Percentiles rank a stretch among this genome's conserved stretches.
These are phyloP conservation scores for Aegle marmelos DNA, from an alignment of 345 rosid genomes.

Conservation along the genomic window DNA sequence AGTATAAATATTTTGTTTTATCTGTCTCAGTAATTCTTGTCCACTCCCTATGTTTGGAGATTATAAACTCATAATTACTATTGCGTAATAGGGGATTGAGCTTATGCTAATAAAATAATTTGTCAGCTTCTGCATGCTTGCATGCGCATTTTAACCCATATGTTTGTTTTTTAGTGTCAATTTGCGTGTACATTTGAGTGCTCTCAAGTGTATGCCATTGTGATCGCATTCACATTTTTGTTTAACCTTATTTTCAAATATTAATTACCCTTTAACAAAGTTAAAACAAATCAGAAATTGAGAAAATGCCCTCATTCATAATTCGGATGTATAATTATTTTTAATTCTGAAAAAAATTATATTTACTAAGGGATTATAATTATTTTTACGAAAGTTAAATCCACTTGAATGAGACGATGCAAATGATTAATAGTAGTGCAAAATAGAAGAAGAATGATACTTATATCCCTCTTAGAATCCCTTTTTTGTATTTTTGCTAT, in stretches of 20 bases:
- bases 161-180: slow-evolving; percentile 21
- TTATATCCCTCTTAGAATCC: too few species aligned
- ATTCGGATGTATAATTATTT: too few species aligned
- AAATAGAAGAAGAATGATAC: too few species aligned
- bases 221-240: not conserved
- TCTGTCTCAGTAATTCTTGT: slow-evolving; percentile 26
- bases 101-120: slow-evolving; percentile 25
- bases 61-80: slow-evolving; percentile 53
- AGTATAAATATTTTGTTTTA: not conserved
- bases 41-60: slow-evolving; percentile 46
- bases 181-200: not conserved
- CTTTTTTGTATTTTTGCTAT: too few species aligned
- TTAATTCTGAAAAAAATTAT: too few species aligned
- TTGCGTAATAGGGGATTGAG: slow-evolving; percentile 31
- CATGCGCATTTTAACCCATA: slow-evolving; percentile 61
- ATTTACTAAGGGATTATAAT: too few species aligned
- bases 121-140: slow-evolving; percentile 42
- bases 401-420: too few species aligned
- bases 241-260: too few species aligned
- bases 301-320: too few species aligned
- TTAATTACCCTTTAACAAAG: not conserved
- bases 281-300: too few species aligned
- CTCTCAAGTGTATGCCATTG: not conserved
- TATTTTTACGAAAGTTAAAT: too few species aligned
- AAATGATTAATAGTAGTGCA: too few species aligned